Percentiles rank a stretch among this genome's conserved stretches.
phyloP scores from a whole-genome alignment of 129 eudicot genomes.

The Pseudognaphalium luteoalbum region DNA sequence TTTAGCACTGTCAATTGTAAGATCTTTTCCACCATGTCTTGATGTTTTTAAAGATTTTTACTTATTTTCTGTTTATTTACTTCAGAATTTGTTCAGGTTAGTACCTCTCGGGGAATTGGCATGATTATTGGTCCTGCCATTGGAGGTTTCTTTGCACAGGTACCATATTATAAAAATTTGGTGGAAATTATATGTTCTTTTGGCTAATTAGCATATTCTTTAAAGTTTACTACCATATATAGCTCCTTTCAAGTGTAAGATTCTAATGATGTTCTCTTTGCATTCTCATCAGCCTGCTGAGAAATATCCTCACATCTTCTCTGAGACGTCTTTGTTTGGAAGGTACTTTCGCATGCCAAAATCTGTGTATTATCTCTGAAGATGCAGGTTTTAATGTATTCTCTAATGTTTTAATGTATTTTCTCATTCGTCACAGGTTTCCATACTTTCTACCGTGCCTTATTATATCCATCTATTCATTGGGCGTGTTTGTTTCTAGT shows the following conservation, averaged over 20 bases:
- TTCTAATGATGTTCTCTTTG: not conserved
- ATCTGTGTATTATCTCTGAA: slow-evolving; percentile 3
- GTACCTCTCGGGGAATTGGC: slow-evolving; percentile 43
- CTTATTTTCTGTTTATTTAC: not conserved
- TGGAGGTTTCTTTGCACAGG: slow-evolving; percentile 51
- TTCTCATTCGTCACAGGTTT: slow-evolving; percentile 25
- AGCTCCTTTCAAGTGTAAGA: not conserved
- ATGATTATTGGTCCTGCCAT: slow-evolving; percentile 45
- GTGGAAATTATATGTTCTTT: not conserved
- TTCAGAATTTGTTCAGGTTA: slow-evolving; percentile 26
- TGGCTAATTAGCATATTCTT: not conserved
- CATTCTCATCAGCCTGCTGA: slow-evolving; percentile 39
- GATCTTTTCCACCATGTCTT: not conserved
- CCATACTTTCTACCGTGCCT: slow-evolving; percentile 36
- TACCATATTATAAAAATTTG: not conserved
- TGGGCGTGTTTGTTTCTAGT: slow-evolving; percentile 29
- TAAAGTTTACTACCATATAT: not conserved
- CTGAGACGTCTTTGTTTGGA: slow-evolving; percentile 37
- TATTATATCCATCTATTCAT: slow-evolving; percentile 25
- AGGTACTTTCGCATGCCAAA: slow-evolving; percentile 25
- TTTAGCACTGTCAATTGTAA: slow-evolving; percentile 36
- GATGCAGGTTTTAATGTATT: not conserved
- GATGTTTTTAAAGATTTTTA: not conserved
- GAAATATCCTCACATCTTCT: slow-evolving; percentile 33
- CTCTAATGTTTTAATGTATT: not conserved